A percentile compares a stretch with the other conserved stretches of the same genome.
These are phyloP conservation scores for Pythium graminicola DNA, from an alignment of 352 stramenopile species.

Conservation along the genomic window DNA sequence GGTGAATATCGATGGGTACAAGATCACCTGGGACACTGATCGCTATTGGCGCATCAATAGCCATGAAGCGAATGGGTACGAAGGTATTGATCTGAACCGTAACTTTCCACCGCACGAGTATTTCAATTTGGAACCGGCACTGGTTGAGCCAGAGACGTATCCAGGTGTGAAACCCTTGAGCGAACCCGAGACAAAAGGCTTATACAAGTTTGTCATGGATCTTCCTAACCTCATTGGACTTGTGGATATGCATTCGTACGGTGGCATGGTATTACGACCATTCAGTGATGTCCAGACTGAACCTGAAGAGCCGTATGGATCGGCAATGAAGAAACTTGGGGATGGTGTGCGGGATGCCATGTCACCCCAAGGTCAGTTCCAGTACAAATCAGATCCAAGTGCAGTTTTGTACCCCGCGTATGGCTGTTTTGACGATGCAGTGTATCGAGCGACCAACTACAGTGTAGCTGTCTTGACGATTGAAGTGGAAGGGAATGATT, in stretches of 20 bases:
- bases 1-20: slow-evolving; percentile 75
- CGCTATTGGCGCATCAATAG: slow-evolving; percentile 66
- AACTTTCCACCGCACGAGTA: slow-evolving; percentile 60
- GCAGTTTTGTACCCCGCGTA: slow-evolving; percentile 58
- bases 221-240: slow-evolving; percentile 39
- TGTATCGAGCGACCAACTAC: slow-evolving; percentile 54
- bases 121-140: slow-evolving; percentile 40
- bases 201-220: slow-evolving; percentile 51
- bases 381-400: slow-evolving; percentile 53
- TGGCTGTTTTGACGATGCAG: slow-evolving; percentile 59
- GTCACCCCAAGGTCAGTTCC: slow-evolving; percentile 26
- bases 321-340: slow-evolving; percentile 37
- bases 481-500: slow-evolving; percentile 62
- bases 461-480: slow-evolving; percentile 61
- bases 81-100: slow-evolving; percentile 67
- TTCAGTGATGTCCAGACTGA: slow-evolving; percentile 44
- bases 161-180: slow-evolving; percentile 51
- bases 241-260: slow-evolving; percentile 65
- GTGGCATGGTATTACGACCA: slow-evolving; percentile 49
- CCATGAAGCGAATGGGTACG: slow-evolving; percentile 27
- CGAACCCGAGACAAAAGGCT: slow-evolving; percentile 38
- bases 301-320: slow-evolving; percentile 42
- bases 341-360: slow-evolving; percentile 43
- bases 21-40: slow-evolving; percentile 56
- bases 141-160: slow-evolving; percentile 42